A percentile compares a stretch with the other conserved stretches of the same genome.
phyloP scores from a whole-genome alignment of 1,139 yeast species.

The Cylindricascospora bacillispora region DNA sequence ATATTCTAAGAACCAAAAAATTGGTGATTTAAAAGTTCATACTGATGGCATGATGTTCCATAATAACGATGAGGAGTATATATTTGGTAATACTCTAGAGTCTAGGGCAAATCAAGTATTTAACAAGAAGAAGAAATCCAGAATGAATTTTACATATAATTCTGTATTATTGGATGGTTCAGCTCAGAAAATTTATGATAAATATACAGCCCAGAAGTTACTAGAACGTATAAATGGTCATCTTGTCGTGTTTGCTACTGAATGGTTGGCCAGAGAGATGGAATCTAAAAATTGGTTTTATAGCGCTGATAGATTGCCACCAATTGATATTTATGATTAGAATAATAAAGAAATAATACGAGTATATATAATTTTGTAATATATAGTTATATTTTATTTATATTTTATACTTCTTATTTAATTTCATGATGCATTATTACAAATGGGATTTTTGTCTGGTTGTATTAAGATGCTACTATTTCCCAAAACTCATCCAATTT shows the following conservation, averaged over 20 bases:
- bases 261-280: constrained; percentile 79
- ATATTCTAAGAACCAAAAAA: constrained; percentile 2
- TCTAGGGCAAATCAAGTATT: neutral
- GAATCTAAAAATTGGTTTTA: constrained; percentile 93
- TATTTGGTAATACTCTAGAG: constrained; percentile 1
- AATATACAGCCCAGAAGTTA: constrained; percentile 64
- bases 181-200: constrained; percentile 47
- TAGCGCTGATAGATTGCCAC: constrained; percentile 86
- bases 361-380: no score
- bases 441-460: neutral
- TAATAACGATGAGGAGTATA: constrained; percentile 6
- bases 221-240: constrained; percentile 76
- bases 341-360: no score
- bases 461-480: constrained; percentile 4
- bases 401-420: constrained; percentile 1
- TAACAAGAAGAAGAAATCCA: constrained; percentile 10
- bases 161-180: constrained; percentile 21
- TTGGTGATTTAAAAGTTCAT: constrained; percentile 4
- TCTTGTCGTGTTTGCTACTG: constrained; percentile 77
- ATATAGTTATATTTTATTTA: no score
- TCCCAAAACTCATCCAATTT: constrained; percentile 15
- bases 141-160: constrained; percentile 21
- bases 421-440: neutral
- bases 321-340: constrained; percentile 83
- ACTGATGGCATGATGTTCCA: neutral